Percentiles rank a stretch among this genome's conserved stretches.
These are phyloP conservation scores for Diaporthe australafricana DNA, from an alignment of 2,329 filamentous ascomycete species.

Conservation along the genomic window DNA sequence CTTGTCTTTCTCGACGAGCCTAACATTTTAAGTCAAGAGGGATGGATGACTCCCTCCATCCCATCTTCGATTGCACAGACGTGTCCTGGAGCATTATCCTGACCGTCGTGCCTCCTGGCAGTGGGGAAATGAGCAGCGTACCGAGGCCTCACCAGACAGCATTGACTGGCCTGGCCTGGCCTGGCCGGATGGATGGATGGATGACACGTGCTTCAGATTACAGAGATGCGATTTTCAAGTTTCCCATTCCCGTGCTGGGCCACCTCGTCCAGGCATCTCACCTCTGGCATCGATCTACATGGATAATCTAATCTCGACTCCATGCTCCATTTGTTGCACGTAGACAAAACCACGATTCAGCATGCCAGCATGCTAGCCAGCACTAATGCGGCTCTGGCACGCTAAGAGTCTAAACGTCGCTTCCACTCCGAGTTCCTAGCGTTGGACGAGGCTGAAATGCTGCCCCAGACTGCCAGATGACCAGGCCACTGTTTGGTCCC, in stretches of 20 bases:
- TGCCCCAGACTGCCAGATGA: slow-evolving; percentile 25
- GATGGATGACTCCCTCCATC: background rate
- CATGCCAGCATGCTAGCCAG: slow-evolving; percentile 25
- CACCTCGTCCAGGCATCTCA: background rate
- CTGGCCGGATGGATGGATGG: background rate
- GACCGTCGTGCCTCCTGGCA: background rate
- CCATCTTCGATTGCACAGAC: background rate
- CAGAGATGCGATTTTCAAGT: slow-evolving; percentile 14
- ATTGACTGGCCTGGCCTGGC: too few species aligned
- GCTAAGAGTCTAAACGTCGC: slow-evolving; percentile 26
- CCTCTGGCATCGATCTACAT: slow-evolving; percentile 15
- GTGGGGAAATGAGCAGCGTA: background rate
- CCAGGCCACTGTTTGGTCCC: slow-evolving; percentile 37
- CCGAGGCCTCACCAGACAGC: background rate
- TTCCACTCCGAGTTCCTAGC: slow-evolving; percentile 27
- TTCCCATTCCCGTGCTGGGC: slow-evolving; percentile 16
- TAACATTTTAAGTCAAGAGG: background rate
- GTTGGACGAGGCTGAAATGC: slow-evolving; percentile 35
- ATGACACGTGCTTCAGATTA: background rate
- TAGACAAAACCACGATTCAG: slow-evolving; percentile 21
- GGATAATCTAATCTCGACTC: background rate
- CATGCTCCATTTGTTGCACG: slow-evolving; percentile 22
- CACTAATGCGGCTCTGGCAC: slow-evolving; percentile 33
- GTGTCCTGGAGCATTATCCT: background rate
- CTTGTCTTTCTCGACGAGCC: background rate